phyloP scores from a whole-genome alignment of 192 early-diverging fungal species.

The Entophlyctis luteolus region DNA sequence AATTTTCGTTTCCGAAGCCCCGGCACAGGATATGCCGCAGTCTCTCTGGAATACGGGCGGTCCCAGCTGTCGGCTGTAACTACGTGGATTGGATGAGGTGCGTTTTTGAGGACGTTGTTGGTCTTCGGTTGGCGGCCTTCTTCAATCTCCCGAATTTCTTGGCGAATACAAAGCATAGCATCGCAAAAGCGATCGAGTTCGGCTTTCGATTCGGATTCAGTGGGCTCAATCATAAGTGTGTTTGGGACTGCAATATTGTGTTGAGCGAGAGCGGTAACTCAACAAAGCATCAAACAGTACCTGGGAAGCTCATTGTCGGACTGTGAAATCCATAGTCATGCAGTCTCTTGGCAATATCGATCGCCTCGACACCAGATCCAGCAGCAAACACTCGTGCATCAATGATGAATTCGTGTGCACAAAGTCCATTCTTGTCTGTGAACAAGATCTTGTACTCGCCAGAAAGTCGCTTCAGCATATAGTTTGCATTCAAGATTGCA shows the following conservation, averaged over 20 bases:
- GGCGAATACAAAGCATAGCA: slow-evolving; percentile 93
- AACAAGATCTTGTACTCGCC: slow-evolving; percentile 89
- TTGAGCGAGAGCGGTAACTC: not conserved
- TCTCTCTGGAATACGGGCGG: slow-evolving; percentile 76
- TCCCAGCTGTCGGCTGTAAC: slow-evolving; percentile 82
- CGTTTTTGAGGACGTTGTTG: slow-evolving; percentile 81
- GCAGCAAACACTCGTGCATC: slow-evolving; percentile 87
- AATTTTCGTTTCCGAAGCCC: slow-evolving; percentile 87
- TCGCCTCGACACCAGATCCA: slow-evolving; percentile 77
- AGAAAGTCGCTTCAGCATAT: slow-evolving; percentile 89
- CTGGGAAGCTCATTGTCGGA: slow-evolving; percentile 99
- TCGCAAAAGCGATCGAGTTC: slow-evolving; percentile 98
- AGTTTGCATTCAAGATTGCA: slow-evolving; percentile 97
- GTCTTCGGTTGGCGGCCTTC: slow-evolving; percentile 78
- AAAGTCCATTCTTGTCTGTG: slow-evolving; percentile 90
- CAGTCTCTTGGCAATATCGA: slow-evolving; percentile 98
- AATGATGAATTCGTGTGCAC: slow-evolving; percentile 99
- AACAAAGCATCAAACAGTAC: not conserved
- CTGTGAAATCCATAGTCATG: slow-evolving; percentile 98
- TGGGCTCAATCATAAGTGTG: slow-evolving; percentile 99
- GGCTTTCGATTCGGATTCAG: slow-evolving; percentile 88
- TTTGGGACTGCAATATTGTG: slow-evolving; percentile 62
- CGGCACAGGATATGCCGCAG: slow-evolving; percentile 87
- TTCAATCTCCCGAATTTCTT: slow-evolving; percentile 86
- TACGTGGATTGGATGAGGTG: slow-evolving; percentile 81